Percentiles rank a stretch among this genome's conserved stretches.
These are phyloP conservation scores for Linaria vulgaris DNA, from an alignment of 257 asterid genomes.

Conservation along the genomic window DNA sequence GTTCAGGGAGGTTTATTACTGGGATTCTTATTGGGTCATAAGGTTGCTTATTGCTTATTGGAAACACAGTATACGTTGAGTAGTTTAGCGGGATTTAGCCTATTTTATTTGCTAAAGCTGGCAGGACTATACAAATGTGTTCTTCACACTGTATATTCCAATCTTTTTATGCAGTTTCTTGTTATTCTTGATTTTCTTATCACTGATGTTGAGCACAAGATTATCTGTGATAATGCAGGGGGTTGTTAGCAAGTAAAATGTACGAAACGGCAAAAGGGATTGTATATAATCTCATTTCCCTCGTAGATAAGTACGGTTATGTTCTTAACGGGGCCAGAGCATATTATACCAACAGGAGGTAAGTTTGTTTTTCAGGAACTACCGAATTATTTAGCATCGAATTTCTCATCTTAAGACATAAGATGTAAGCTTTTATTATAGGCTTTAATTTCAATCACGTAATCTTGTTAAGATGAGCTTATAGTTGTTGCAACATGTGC, in stretches of 20 bases:
- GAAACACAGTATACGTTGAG: too few relatives aligned
- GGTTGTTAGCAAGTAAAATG: slow-evolving; percentile 87
- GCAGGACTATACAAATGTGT: neutral
- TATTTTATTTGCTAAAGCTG: neutral
- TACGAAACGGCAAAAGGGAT: slow-evolving; percentile 84
- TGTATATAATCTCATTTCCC: slow-evolving; percentile 72
- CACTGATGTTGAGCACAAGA: neutral
- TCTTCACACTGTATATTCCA: too few relatives aligned
- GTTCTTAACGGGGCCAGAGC: slow-evolving; percentile 94
- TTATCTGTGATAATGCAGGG: slow-evolving; percentile 50
- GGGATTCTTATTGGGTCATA: slow-evolving; percentile 95
- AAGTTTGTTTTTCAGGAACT: slow-evolving; percentile 9
- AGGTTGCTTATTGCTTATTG: slow-evolving; percentile 41
- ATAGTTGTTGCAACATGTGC: slow-evolving; percentile 28
- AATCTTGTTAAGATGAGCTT: slow-evolving; percentile 7
- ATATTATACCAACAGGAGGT: slow-evolving; percentile 92
- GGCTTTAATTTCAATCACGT: slow-evolving; percentile 5
- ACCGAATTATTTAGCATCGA: neutral
- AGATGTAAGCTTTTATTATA: neutral
- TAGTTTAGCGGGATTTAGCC: too few relatives aligned
- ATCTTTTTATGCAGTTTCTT: neutral
- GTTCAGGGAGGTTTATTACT: slow-evolving; percentile 84
- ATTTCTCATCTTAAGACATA: neutral
- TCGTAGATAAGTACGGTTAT: slow-evolving; percentile 60
- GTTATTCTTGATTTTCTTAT: neutral